Percentiles rank a stretch among this genome's conserved stretches.
phyloP scores from a whole-genome alignment of 129 eudicot species.

The Logfia minima region DNA sequence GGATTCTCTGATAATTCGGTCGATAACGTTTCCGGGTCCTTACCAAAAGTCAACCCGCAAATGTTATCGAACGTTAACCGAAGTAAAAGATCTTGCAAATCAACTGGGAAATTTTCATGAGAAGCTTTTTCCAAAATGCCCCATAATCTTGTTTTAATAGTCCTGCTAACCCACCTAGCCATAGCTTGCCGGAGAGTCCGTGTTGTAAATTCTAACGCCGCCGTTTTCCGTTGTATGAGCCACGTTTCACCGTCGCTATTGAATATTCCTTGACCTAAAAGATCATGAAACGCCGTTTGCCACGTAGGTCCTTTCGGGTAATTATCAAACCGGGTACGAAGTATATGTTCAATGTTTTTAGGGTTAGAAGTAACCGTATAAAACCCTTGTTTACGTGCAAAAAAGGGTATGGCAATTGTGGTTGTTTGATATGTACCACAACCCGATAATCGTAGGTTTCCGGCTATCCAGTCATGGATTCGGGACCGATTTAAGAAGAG shows the following conservation, averaged over 20 bases:
- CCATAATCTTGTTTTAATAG: conserved; percentile 69
- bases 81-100: conserved; percentile 70
- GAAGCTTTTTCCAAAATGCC: conserved; percentile 55
- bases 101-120: conserved; percentile 43
- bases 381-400: conserved; percentile 74
- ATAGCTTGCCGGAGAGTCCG: conserved; percentile 86
- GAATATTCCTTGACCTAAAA: conserved; percentile 78
- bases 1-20: conserved; percentile 64
- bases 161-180: conserved; percentile 86
- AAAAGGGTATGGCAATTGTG: conserved; percentile 67
- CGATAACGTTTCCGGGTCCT: conserved; percentile 77
- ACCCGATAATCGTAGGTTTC: conserved; percentile 44
- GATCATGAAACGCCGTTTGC: conserved; percentile 87
- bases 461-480: conserved; percentile 79
- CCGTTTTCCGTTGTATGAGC: conserved; percentile 79
- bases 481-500: conserved; percentile 58
- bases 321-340: conserved; percentile 68
- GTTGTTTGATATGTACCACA: conserved; percentile 76
- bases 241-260: conserved; percentile 85
- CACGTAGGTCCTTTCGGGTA: conserved; percentile 87
- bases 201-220: conserved; percentile 81
- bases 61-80: conserved; percentile 78
- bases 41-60: conserved; percentile 80
- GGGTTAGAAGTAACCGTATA: conserved; percentile 85
- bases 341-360: conserved; percentile 72